These are phyloP conservation scores for Rubia balearica DNA, from an alignment of 305 asterid genomes.

Conservation along the genomic window DNA sequence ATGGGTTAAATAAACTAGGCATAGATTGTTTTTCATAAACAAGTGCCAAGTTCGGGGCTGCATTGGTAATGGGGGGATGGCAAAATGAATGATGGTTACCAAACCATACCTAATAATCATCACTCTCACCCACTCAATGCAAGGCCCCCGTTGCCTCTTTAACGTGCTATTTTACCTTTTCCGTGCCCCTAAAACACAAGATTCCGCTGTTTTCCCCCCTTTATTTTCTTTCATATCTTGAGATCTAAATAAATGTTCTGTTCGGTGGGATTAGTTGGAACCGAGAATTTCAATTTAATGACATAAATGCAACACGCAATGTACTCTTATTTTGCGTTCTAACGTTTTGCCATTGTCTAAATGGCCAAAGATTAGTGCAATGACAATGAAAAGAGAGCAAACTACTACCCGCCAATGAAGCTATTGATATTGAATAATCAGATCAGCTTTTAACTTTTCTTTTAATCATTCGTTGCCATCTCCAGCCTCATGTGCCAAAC, in stretches of 20 bases:
- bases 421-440: background rate
- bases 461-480: constrained; percentile 10
- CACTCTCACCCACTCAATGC: background rate
- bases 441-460: constrained; percentile 8
- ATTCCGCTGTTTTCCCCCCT: background rate
- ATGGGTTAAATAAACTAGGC: no score
- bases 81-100: constrained; percentile 8
- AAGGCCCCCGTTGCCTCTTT: constrained; percentile 8
- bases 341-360: background rate
- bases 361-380: background rate
- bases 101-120: constrained; percentile 15
- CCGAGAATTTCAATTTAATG: no score
- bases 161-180: background rate
- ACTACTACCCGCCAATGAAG: background rate
- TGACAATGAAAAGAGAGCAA: background rate
- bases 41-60: no score
- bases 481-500: background rate
- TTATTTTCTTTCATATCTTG: background rate
- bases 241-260: background rate
- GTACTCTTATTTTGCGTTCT: no score
- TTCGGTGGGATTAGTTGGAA: no score
- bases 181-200: background rate
- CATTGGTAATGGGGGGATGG: background rate
- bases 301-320: no score
- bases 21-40: no score